Conservation (phyloP, 208 protist species). For the Leishmania martiniquensis region DNA sequence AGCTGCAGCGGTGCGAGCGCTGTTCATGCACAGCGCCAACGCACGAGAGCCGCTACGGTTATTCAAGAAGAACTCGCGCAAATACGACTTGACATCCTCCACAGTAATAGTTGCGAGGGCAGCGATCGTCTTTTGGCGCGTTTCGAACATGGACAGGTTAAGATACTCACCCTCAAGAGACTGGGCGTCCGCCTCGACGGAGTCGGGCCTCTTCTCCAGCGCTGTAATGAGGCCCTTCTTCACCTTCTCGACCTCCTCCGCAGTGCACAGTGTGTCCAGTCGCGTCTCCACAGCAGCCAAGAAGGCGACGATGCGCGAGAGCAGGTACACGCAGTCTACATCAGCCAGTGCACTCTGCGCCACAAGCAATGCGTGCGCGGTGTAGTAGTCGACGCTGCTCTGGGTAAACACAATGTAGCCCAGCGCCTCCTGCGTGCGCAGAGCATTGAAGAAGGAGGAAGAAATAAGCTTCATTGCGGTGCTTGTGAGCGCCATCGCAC, state of each 20-base stretch:
- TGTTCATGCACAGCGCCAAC: conserved; percentile 54
- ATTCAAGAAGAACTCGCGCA: conserved; percentile 48
- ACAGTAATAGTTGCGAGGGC: conserved; percentile 37
- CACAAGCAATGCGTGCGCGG: conserved; percentile 50
- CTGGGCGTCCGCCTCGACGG: conserved; percentile 42
- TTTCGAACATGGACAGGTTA: conserved; percentile 31
- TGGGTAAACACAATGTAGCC: conserved; percentile 77
- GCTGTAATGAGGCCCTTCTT: conserved; percentile 43
- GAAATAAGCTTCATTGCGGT: conserved; percentile 47
- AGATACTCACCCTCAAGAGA: conserved; percentile 41
- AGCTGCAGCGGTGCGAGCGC: conserved; percentile 15
- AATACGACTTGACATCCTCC: conserved; percentile 40
- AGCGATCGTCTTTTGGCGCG: conserved; percentile 40
- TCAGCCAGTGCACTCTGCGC: conserved; percentile 59
- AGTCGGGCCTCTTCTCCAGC: conserved; percentile 52
- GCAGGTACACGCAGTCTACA: conserved; percentile 64
- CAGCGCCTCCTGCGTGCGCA: conserved; percentile 80
- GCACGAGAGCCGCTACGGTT: conserved; percentile 33
- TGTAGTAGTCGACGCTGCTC: conserved; percentile 18
- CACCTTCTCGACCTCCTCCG: conserved; percentile 39
- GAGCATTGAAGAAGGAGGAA: conserved; percentile 68
- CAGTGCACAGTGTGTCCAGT: conserved; percentile 44
- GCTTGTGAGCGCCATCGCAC: conserved; percentile 36
- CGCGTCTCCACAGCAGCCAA: conserved; percentile 46
- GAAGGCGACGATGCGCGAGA: conserved; percentile 79